phyloP scores from a whole-genome alignment of 1,284 basidiomycete species.

The Cryptococcus hybrid region DNA sequence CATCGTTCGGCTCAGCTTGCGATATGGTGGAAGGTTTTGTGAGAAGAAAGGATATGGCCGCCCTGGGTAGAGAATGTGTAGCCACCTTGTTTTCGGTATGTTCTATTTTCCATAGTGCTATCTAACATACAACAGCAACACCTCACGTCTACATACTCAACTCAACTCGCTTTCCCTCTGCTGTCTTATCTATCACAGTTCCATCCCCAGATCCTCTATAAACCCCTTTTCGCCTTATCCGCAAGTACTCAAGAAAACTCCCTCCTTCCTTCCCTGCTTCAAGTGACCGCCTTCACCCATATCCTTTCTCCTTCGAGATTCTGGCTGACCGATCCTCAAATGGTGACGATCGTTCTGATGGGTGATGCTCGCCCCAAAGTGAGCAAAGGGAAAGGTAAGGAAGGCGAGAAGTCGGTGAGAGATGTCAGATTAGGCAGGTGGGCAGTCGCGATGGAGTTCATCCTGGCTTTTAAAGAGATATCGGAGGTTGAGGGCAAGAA shows the following conservation, averaged over 20 bases:
- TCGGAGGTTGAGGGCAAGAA: constrained; percentile 48
- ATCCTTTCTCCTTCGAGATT: constrained; percentile 57
- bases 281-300: constrained; percentile 45
- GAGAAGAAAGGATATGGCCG: constrained; percentile 1
- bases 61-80: constrained; percentile 10
- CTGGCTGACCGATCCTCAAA: constrained; percentile 69
- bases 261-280: constrained; percentile 60
- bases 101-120: neutral
- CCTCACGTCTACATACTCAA: neutral
- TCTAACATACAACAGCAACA: neutral
- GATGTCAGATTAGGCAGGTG: constrained; percentile 64
- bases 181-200: constrained; percentile 21
- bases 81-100: constrained; percentile 17
- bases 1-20: constrained; percentile 3
- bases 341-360: constrained; percentile 66
- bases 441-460: constrained; percentile 63
- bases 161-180: constrained; percentile 15
- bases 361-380: constrained; percentile 27
- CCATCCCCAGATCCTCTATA: constrained; percentile 67
- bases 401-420: constrained; percentile 49
- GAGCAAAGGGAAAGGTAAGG: constrained; percentile 44
- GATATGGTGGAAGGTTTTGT: constrained; percentile 14
- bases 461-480: constrained; percentile 51
- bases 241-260: constrained; percentile 61
- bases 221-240: constrained; percentile 68